A percentile compares a stretch with the other conserved stretches of the same genome.
These are phyloP conservation scores for Coemansia sp. DNA, from an alignment of 192 early-diverging fungal genomes.

Conservation along the genomic window DNA sequence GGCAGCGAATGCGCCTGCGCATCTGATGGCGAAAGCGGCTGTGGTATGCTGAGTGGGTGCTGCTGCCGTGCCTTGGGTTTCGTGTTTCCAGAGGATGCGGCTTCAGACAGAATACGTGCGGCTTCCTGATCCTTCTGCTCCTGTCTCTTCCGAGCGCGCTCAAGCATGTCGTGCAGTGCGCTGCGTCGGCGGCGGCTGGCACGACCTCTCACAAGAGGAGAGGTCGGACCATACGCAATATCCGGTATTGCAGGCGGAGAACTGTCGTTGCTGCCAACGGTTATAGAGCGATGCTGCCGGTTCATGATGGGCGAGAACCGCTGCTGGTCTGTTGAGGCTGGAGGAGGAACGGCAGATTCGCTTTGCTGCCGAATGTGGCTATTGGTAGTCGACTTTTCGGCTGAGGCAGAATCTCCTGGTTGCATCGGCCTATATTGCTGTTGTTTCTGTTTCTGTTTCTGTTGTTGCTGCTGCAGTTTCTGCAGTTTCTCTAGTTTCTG, in stretches of 20 bases:
- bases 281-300: conserved; percentile 44
- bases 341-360: background rate
- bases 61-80: conserved; percentile 1
- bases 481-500: background rate
- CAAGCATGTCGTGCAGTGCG: conserved; percentile 46
- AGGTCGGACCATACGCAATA: conserved; percentile 20
- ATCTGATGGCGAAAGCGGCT: conserved; percentile 10
- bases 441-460: background rate
- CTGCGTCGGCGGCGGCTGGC: conserved; percentile 45
- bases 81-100: background rate
- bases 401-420: too few relatives aligned
- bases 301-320: conserved; percentile 54
- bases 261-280: conserved; percentile 35
- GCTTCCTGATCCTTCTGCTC: conserved; percentile 7
- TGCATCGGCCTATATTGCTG: conserved; percentile 5
- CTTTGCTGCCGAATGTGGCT: conserved; percentile 7
- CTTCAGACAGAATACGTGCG: background rate
- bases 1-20: conserved; percentile 23
- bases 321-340: conserved; percentile 30
- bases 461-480: conserved; percentile 10
- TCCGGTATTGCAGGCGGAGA: conserved; percentile 31
- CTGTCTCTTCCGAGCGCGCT: conserved; percentile 42
- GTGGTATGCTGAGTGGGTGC: conserved; percentile 11
- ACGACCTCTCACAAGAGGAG: conserved; percentile 34
- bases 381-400: background rate